A percentile compares a stretch with the other conserved stretches of the same genome.
These are phyloP conservation scores for Penicillium ucsense DNA, from an alignment of 495 filamentous ascomycete species.

Conservation along the genomic window DNA sequence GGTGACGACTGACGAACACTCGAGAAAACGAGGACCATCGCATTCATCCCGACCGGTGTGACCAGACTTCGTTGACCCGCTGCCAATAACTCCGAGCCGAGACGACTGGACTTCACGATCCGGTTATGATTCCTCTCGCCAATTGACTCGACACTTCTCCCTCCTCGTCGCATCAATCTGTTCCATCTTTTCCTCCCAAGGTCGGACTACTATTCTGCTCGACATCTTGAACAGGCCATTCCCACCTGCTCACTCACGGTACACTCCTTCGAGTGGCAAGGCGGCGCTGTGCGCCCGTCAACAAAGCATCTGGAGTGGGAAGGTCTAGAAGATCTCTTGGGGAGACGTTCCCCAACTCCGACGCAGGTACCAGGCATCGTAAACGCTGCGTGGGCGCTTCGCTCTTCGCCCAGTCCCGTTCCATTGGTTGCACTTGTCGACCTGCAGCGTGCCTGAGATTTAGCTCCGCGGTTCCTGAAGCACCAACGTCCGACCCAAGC, in stretches of 20 bases:
- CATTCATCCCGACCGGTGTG: too few relatives aligned
- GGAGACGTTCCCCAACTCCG: constrained; percentile 11
- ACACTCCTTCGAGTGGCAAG: too few relatives aligned
- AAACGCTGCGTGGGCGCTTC: constrained; percentile 11
- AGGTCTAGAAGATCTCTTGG: too few relatives aligned
- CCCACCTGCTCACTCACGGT: too few relatives aligned
- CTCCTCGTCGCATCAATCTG: not conserved
- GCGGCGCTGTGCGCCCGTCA: not conserved
- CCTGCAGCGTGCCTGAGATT: constrained; percentile 12
- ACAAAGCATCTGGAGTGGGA: not conserved
- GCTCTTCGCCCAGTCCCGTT: constrained; percentile 1
- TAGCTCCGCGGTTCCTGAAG: constrained; percentile 19
- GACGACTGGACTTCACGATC: too few relatives aligned
- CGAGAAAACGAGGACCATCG: too few relatives aligned
- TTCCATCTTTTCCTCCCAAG: not conserved
- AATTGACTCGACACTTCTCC: not conserved
- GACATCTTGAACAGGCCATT: too few relatives aligned
- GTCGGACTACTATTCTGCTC: too few relatives aligned
- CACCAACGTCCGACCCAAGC: constrained; percentile 1
- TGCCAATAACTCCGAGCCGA: too few relatives aligned
- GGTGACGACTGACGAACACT: too few relatives aligned
- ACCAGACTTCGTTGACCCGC: too few relatives aligned
- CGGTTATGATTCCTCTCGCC: too few relatives aligned
- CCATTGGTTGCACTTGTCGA: constrained; percentile 16
- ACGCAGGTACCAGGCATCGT: constrained; percentile 12